Conservation (phyloP, 208 protist genomes). For the Wallacemonas sp. region DNA sequence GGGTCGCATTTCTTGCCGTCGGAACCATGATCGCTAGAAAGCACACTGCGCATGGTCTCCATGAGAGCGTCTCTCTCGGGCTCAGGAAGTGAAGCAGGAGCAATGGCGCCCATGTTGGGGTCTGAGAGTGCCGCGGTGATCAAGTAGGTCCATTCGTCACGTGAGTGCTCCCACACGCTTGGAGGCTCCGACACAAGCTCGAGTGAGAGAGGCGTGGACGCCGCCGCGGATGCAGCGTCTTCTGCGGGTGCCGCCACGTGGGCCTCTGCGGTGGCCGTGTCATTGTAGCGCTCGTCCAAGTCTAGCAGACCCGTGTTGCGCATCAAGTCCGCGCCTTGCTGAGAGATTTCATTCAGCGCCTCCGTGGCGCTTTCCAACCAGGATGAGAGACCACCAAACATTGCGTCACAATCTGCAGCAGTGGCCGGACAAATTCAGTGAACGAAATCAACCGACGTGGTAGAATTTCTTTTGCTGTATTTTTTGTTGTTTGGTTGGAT, state of each 20-base stretch:
- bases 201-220: slow-evolving; percentile 5
- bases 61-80: not conserved
- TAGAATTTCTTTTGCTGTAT: slow-evolving; percentile 13
- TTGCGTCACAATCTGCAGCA: too few relatives aligned
- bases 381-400: slow-evolving; percentile 43
- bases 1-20: too few relatives aligned
- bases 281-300: slow-evolving; percentile 32
- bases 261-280: not conserved
- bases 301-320: slow-evolving; percentile 41
- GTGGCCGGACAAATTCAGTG: not conserved
- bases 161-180: slow-evolving; percentile 28
- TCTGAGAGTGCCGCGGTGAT: slow-evolving; percentile 35
- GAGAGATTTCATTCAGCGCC: slow-evolving; percentile 37
- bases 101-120: slow-evolving; percentile 41
- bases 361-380: slow-evolving; percentile 39
- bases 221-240: not conserved
- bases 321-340: slow-evolving; percentile 40
- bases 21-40: not conserved
- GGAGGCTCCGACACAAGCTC: slow-evolving; percentile 29
- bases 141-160: slow-evolving; percentile 48
- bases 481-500: too few relatives aligned
- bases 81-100: slow-evolving; percentile 18
- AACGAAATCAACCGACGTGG: not conserved
- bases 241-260: not conserved
- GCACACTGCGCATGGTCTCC: not conserved